A percentile compares a stretch with the other conserved stretches of the same genome.
These are phyloP conservation scores for Lumnitzera racemosa DNA, from an alignment of 345 rosid species.

Conservation along the genomic window DNA sequence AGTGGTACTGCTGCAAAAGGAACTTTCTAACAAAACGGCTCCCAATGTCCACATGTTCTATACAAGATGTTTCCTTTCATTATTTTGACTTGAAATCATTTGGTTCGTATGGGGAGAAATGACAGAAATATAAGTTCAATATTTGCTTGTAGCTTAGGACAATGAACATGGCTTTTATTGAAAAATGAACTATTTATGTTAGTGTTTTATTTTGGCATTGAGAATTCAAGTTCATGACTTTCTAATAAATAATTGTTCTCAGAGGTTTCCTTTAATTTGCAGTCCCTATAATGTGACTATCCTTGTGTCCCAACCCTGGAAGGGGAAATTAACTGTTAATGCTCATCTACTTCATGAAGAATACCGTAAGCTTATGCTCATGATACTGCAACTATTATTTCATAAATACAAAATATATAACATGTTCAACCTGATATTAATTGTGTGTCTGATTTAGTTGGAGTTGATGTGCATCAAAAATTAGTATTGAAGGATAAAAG, in stretches of 20 bases:
- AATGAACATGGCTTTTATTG: background rate
- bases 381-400: slow-evolving; percentile 2
- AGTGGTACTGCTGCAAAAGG: no score
- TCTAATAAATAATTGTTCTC: background rate
- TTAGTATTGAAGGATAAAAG: slow-evolving; percentile 33
- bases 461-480: slow-evolving; percentile 68
- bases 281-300: slow-evolving; percentile 70
- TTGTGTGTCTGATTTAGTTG: slow-evolving; percentile 40
- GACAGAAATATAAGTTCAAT: no score
- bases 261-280: slow-evolving; percentile 21
- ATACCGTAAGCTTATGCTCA: slow-evolving; percentile 43
- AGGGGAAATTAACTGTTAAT: slow-evolving; percentile 56
- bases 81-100: no score
- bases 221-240: background rate
- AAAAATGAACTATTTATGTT: background rate
- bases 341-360: slow-evolving; percentile 88
- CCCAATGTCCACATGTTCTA: no score
- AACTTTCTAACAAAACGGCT: no score
- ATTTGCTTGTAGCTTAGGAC: no score
- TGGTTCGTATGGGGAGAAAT: no score
- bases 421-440: background rate
- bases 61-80: no score
- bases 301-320: slow-evolving; percentile 35
- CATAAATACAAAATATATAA: background rate
- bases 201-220: background rate